phyloP scores from a whole-genome alignment of 441 rosid genomes.

The Erodium trifolium region DNA sequence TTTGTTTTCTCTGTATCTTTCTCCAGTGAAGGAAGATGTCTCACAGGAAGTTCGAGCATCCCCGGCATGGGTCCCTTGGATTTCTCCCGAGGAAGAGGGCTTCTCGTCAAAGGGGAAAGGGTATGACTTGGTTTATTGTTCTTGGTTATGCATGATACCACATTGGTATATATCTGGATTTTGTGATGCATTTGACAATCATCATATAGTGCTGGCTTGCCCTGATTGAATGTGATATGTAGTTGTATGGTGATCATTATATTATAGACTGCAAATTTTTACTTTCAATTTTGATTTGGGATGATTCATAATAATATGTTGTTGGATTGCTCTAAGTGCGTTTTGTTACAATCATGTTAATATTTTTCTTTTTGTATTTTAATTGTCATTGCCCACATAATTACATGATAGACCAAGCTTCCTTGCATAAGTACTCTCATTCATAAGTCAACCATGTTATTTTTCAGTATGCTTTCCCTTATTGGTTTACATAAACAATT shows the following conservation, averaged over 20 bases:
- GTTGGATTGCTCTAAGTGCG: not conserved
- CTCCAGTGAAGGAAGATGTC: not conserved
- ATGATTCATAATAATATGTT: not conserved
- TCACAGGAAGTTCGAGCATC: constrained; percentile 44
- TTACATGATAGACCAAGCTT: no score
- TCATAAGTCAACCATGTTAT: no score
- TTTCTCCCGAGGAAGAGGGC: constrained; percentile 92
- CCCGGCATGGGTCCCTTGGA: constrained; percentile 81
- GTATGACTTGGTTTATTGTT: constrained; percentile 16
- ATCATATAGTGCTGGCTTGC: not conserved
- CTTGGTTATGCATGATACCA: not conserved
- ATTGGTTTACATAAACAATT: no score
- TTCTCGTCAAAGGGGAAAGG: constrained; percentile 85
- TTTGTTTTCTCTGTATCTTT: no score
- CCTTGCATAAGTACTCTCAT: no score
- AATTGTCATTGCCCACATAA: no score
- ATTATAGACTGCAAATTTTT: not conserved
- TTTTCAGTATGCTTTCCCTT: no score
- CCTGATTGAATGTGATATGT: not conserved
- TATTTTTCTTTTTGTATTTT: no score
- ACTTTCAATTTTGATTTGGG: not conserved
- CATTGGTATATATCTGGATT: not conserved
- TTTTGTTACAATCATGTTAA: not conserved
- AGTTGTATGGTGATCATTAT: not conserved
- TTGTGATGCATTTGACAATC: no score